Evolutionary conservation across 225 moss, liverwort and hornwort genomes (phyloP), one percentile per base, ranked within the genome.

Genomic region (Asterella californica): DNA sequence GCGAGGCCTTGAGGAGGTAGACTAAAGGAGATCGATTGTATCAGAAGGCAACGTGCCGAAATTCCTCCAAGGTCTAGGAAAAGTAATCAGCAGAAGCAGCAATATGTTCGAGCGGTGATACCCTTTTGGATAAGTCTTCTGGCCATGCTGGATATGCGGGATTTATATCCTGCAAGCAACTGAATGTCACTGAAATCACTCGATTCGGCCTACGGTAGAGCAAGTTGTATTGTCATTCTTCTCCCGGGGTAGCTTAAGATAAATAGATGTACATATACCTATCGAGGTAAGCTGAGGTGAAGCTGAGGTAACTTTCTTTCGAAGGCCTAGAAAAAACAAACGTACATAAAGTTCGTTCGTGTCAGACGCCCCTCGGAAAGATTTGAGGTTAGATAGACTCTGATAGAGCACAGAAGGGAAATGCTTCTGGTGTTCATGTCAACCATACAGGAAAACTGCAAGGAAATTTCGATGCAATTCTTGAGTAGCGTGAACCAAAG

Each of bases 41-140:
- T 67, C 34, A 32, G 33, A 30, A 22, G 42, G 19, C 69, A 32
- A 30, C 17, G 24, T 19, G 42, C 15, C 3, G 3, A 11, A 45
- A 70, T 38, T 67, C 67, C 42, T 42, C 7, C 12, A 17, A 67
- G 69, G 38, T 38, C 38, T 70, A 45, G 38, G 38, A 37, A 38
- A 8, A 15, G 24, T 15, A 22, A 17, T n/a, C 30, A 65, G 33
- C 12, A 34, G 42, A 32, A 2, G 69, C 32, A 70, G 42, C 65
- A 17, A 33, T 10, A 4, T 42, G 42, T 70, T 33, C 30, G 3
- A 42, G 69, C 38, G 6, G 42, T 70, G 38, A 70, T 42, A 70
- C 38, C 69, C 69, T 70, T 70, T 45, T 45, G 69, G 69, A 70
- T 70, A 70, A 70, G 69, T 70, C 69, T 45, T 70, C 69, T 70